Base-by-base conservation (phyloP, 441 rosid genomes). In the Adansonia madagascariensis region DNA sequence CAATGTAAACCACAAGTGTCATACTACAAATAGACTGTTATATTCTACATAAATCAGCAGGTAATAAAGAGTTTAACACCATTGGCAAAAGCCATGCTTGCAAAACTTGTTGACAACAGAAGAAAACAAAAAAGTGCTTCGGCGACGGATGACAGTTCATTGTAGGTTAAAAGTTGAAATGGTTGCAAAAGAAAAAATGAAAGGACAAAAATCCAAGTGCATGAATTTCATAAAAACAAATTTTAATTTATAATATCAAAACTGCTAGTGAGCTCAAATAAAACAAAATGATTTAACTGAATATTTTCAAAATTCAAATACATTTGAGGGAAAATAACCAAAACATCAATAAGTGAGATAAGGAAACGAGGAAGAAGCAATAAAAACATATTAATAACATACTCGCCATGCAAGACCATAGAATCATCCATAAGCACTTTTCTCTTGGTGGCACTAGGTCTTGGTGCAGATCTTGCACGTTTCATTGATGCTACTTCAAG, bases 371-470 rank as follows among this genome's bases (percentile, higher is more conserved):
- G 6, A 17, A 43, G 39, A 46, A 12, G 17, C 17, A 73, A 64
- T 14, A 14, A 69, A 73, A 55, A 77, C 6, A 43, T 5, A 41
- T 41, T n/a, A 52, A 56, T 69, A 83, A 90, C 98, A 80, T 94
- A 97, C 99, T 97, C 98, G 92, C 99, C 99, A 66, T 86, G 99
- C 84, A 94, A 86, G 86, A 93, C 98, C 98, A 94, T 92, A 43
- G 86, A 79, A 79, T 97, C 98, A 82, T 97, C 99, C 89, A 94
- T 85, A 71, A 90, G 90, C 86, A 93, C 94, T 91, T 97, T 97
- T 88, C 98, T 92, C 91, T 93, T 97, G 46, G 84, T 76, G 69
- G 88, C 82, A 84, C 86, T 88, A 75, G 91, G 75, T 47, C 91
- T 92, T 18, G 90, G 84, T 76, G 90, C 85, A 80, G 89, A 56